phyloP scores from a whole-genome alignment of 163 green algal genomes.

The Prototheca cutis region DNA sequence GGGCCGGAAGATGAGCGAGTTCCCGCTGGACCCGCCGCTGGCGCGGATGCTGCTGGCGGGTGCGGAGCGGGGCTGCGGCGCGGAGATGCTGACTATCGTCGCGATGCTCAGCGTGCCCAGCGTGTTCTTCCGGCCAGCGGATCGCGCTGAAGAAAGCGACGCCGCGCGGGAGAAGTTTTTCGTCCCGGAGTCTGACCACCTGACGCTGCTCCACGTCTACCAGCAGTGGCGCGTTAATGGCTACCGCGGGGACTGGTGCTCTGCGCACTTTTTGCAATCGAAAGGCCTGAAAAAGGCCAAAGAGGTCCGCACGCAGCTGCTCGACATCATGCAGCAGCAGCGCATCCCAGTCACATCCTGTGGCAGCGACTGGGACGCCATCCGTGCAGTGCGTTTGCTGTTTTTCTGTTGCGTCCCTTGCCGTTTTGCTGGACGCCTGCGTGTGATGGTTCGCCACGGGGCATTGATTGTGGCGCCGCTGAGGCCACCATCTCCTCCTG shows the following conservation, averaged over 20 bases:
- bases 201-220: constrained; percentile 96
- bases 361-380: constrained; percentile 83
- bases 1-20: constrained; percentile 86
- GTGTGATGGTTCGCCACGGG: no score
- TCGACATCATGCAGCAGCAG: constrained; percentile 93
- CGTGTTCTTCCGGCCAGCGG: constrained; percentile 90
- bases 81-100: constrained; percentile 84
- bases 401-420: no score
- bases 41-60: constrained; percentile 80
- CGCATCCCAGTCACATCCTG: constrained; percentile 60
- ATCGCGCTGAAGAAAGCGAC: constrained; percentile 87
- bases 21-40: constrained; percentile 90
- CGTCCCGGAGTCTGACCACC: constrained; percentile 94
- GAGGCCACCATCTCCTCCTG: no score
- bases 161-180: constrained; percentile 97
- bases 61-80: constrained; percentile 63
- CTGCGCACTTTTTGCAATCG: constrained; percentile 80
- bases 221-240: constrained; percentile 90
- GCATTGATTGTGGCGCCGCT: no score
- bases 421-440: no score
- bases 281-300: constrained; percentile 66
- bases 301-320: constrained; percentile 83
- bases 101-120: constrained; percentile 89
- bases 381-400: no score
- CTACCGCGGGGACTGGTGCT: constrained; percentile 83